phyloP scores from a whole-genome alignment of 2,329 filamentous ascomycete genomes.

The Dactylellina cionopaga region DNA sequence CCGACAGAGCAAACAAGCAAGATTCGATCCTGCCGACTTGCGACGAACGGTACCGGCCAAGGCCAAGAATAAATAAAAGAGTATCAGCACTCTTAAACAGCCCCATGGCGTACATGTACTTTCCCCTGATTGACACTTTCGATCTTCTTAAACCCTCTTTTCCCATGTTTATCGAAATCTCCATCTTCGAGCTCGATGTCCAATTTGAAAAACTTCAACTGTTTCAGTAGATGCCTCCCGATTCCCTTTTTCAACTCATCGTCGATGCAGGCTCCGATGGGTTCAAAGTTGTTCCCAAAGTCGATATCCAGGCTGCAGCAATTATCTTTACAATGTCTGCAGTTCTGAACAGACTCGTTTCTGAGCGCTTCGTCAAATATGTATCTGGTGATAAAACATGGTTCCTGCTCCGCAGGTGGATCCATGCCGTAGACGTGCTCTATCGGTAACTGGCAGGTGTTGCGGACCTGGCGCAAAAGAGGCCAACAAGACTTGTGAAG shows the following conservation, averaged over 20 bases:
- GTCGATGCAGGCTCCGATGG: background rate
- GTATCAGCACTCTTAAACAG: too few relatives aligned
- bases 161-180: background rate
- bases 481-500: constrained; percentile 2
- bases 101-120: too few relatives aligned
- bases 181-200: background rate
- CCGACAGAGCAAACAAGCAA: too few relatives aligned
- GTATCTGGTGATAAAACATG: background rate
- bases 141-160: background rate
- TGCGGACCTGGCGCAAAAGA: background rate
- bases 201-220: background rate
- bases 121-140: background rate
- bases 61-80: too few relatives aligned
- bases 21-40: too few relatives aligned
- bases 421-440: background rate
- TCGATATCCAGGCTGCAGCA: background rate
- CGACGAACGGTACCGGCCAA: too few relatives aligned
- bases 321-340: background rate
- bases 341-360: background rate
- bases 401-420: background rate
- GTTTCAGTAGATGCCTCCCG: background rate
- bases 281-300: background rate
- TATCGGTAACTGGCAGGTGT: background rate
- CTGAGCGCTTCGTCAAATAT: background rate
- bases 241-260: background rate